phyloP scores from a whole-genome alignment of 1,284 basidiomycete genomes.

The Cryptococcus floricola region DNA sequence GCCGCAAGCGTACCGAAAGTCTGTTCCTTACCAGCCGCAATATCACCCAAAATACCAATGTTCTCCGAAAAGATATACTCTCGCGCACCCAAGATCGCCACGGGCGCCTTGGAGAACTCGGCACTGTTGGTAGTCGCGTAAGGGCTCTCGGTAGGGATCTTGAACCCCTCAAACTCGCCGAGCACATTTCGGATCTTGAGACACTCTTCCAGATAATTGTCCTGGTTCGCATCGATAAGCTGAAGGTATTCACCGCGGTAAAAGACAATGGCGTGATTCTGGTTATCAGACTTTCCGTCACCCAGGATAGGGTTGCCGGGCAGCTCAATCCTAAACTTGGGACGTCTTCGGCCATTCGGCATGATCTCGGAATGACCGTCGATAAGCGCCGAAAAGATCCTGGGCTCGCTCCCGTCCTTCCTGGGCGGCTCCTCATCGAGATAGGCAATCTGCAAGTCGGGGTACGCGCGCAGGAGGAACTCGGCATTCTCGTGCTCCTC shows the following conservation, averaged over 20 bases:
- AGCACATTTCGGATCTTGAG: conserved; percentile 99
- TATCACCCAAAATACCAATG: conserved; percentile 97
- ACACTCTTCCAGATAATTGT: conserved; percentile 99
- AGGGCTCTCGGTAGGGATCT: conserved; percentile 74
- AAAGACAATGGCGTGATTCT: conserved; percentile 99
- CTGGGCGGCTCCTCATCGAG: conserved; percentile 91
- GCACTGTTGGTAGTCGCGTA: conserved; percentile 83
- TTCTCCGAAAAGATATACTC: conserved; percentile 99
- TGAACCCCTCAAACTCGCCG: conserved; percentile 94
- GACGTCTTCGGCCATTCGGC: conserved; percentile 78
- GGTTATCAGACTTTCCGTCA: conserved; percentile 99
- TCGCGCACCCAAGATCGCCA: conserved; percentile 96
- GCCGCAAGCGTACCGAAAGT: conserved; percentile 98
- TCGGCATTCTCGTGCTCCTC: conserved; percentile 99
- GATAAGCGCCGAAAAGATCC: conserved; percentile 92
- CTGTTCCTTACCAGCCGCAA: conserved; percentile 98
- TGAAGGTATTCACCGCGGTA: conserved; percentile 98
- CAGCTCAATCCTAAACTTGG: conserved; percentile 97
- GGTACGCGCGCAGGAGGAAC: conserved; percentile 96
- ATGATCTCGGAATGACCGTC: conserved; percentile 97
- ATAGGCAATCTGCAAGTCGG: conserved; percentile 97
- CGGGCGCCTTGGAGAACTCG: conserved; percentile 82
- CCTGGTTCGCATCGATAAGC: conserved; percentile 98
- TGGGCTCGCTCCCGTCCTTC: conserved; percentile 91
- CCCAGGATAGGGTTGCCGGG: conserved; percentile 98